Evolutionary conservation across 228 moss, liverwort and hornwort species (phyloP), one percentile per base, ranked within the genome.

Genomic region (Sphagnum magellanicum): DNA sequence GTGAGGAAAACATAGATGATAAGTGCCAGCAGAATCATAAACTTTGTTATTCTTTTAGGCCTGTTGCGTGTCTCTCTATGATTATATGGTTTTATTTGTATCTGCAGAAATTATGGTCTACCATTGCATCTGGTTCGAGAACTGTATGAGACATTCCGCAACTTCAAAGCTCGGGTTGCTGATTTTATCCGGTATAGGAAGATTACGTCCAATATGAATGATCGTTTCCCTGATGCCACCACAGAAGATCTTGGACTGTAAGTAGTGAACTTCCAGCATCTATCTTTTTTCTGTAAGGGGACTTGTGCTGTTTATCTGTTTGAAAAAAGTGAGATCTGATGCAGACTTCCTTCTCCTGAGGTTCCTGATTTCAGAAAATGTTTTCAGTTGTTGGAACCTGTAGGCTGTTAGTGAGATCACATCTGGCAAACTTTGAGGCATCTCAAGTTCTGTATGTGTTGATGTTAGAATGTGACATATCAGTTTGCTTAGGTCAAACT

Each of bases 181-280:
- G 98, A 98, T 78, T 98, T 98, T 73, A 89, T 98, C 50, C 81
- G 98, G 47, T 98, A 98, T 76, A 87, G 94, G 76, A 98, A 90
- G 74, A 84, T 98, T 50, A 94, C 98, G 32, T 98, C 98, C 63
- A 98, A 98, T 66, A 94, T 98, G 98, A 98, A 98, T 71, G 98
- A 90, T 79, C 94, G 94, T 48, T 98, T 98, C 51, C 98, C 98
- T 64, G 98, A 98, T 77, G 98, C 94, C 61, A 94, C 90, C 53
- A 77, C 87, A 59, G 98, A 98, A 77, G 98, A 98, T 76, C 90
- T 98, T 76, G 85, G 92, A 75, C 88, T 92, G 98, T 98, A 86
- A 59, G 77, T 53, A 50, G 63, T 3, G 3, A 32, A 32, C 32
- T 32, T 32, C 32, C 32, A 32, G 32, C 32, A 3, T 0, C 32